Evolutionary conservation across 2,329 filamentous ascomycete species (phyloP), one percentile per base, ranked within the genome.

Genomic region (Acrodontium crateriforme): DNA sequence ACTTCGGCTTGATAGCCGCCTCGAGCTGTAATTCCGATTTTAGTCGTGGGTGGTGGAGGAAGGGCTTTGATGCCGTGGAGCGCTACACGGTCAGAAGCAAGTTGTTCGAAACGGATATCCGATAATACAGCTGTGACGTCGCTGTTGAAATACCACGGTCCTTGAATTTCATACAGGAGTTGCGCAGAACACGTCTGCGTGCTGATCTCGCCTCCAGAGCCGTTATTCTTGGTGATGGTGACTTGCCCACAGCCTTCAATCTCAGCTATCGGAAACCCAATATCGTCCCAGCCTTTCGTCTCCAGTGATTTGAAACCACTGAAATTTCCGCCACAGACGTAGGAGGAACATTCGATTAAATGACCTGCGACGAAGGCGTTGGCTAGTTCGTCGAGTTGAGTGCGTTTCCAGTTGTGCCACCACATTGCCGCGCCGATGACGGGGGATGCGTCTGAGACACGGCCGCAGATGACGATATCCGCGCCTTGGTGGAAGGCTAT

Each of bases 121-220:
- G 59, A 50, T 9, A 72, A 48, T 9, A 66, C 41, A 0, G 67
- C 67, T 0, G 62, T 68, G 16, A 71, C 67, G 36, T 71, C 68
- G 0, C 60, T 63, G 47, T 71, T 70, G 53, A 59, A 67, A 42
- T 72, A 72, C 54, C 59, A 62, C 1, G 62, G 62, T 4, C 65
- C 65, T 37, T 68, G 64, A 10, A 68, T 62, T 42, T 69, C 65
- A 39, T 68, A 70, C 2, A 70, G 39, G 3, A 69, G 49, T 34
- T 71, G 67, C 3, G 59, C 62, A 0, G 58, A 59, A 30, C 65
- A 62, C 1, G 66, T 70, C 29, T 68, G 60, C 6, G 62, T 56
- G 1, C 53, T 52, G 5, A 58, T 50, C 26, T 46, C 45, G 18
- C 56, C 56, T 8, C 49, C 31, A 40, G 52, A 18, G 36, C 45